Evolutionary conservation across 768 basidiomycete species (phyloP).

Genomic region (Sporobolomyces pararoseus): DNA sequence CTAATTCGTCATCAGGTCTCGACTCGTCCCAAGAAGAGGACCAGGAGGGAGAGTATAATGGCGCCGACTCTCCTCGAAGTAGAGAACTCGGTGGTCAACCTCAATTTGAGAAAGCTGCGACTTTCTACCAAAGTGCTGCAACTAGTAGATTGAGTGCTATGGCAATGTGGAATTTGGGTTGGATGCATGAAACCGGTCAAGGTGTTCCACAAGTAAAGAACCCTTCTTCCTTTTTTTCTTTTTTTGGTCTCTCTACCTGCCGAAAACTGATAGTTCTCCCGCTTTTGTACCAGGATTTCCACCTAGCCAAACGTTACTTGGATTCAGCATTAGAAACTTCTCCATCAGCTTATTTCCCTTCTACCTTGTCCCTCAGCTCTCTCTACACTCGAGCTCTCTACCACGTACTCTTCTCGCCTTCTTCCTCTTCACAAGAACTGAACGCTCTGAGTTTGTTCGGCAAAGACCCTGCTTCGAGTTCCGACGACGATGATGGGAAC

Average conservation of each 20-base stretch:
- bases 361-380: conserved; percentile 73
- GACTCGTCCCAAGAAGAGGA: conserved; percentile 57
- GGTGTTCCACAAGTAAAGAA: conserved; percentile 74
- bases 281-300: conserved; percentile 66
- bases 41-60: no score
- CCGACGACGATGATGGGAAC: no score
- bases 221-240: no score
- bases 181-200: conserved; percentile 97
- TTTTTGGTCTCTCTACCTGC: neutral
- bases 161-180: conserved; percentile 97
- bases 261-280: neutral
- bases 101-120: conserved; percentile 78
- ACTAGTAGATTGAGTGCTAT: conserved; percentile 87
- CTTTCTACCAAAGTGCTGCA: conserved; percentile 89
- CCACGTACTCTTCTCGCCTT: conserved; percentile 40
- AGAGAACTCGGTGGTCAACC: conserved; percentile 76
- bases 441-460: neutral
- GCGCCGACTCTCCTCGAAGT: no score
- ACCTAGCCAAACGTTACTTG: conserved; percentile 93
- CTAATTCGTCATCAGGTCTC: conserved; percentile 49
- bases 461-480: no score
- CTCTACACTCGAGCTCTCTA: conserved; percentile 75
- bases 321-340: conserved; percentile 85
- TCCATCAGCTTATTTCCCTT: conserved; percentile 80
- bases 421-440: conserved; percentile 28